Evolutionary conservation across 2,329 filamentous ascomycete genomes (phyloP), one percentile per base, ranked within the genome.

Genomic region (Xylariaceae sp.): DNA sequence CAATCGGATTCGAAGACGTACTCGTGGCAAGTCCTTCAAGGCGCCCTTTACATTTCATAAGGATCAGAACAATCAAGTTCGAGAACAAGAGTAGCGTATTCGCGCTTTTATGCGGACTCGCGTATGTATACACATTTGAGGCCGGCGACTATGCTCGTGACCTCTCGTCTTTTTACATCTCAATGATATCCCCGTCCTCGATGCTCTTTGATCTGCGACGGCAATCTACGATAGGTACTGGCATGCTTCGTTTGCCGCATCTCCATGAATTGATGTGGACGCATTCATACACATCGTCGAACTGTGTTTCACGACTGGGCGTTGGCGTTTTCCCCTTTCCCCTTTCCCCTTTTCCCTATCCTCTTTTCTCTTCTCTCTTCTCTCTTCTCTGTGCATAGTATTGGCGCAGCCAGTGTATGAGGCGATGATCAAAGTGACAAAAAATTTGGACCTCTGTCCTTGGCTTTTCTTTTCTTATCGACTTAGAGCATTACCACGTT

Each of bases 1-100:
- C n/a, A 63, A 54, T 46, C 60, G 64, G 12, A 69, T 70, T 58
- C 62, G 68, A 52, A 62, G 60, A 53, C 67, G 68, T n/a, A 70
- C 68, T 6, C 60, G 68, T 39, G 68, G 68, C 56, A 70, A 69
- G 55, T 70, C 68, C 9, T 68, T 70, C 57, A 70, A 69, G 56
- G 63, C 67, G 30, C 54, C 67, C 2, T 69, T 70, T 27, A 58
- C 56, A 27, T 64, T 67, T 50, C 65, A 67, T 37, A 63, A 62
- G 47, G 62, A 67, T 46, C 58, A 58, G 35, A 60, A 63, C 53
- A 65, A 67, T 27, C 56, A 66, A 44, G 65, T 69, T 35, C 61
- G 57, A 40, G 67, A 69, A 59, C 53, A 67, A 47, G 66, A 70
- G 48, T 68, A 57, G 61, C 27, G 30, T 50, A 35, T 40, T n/a